Base-by-base conservation (phyloP, 371 early-diverging fungal species). In the Mortierella sp. region DNA sequence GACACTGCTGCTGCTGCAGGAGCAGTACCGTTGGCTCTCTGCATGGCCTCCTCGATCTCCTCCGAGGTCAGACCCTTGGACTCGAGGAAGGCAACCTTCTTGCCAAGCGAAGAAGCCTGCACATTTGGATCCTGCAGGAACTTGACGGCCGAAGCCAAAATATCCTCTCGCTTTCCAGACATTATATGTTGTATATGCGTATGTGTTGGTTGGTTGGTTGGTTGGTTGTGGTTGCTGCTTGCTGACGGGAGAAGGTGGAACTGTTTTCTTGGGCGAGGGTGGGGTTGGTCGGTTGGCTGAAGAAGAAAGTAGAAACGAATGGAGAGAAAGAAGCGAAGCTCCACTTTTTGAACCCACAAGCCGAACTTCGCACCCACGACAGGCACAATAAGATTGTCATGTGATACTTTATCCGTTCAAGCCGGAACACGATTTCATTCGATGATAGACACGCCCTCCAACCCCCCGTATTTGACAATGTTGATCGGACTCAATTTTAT, bases 61-160 rank as follows among this genome's bases (percentile, higher is more conserved):
- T 92, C 95, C 12, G 93, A 89, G 27, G 97, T 96, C 84, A 99
- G 90, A 1, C 99, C 99, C 90, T 99, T 99, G 51, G 95, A 93
- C 86, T 98, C 97, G 55, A 99, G 92, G 84, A 99, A 99, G 43
- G 98, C 94, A 24, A 98, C 91, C 77, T 96, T 95, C 83, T 98
- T 98, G 55, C 96, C 95, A 56, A 98, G 89, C 11, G 98, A 92
- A 21, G 97, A 94, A 3, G 94, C 89, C 87, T 96, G 95, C 11
- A 98, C 98, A 87, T 98, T 97, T 63, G 98, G 96, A 88, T 99
- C 98, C 49, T 90, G 87, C 49, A 99, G 92, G 88, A 99, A 99
- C 54, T 95, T 95, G 76, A 98, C 96, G 5, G 99, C 99, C 3
- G 94, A 93, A 38, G 91, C 89, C 81, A 99, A 91, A 54, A 97